phyloP scores from a whole-genome alignment of 768 basidiomycete genomes.

The Pleurotus platypus region DNA sequence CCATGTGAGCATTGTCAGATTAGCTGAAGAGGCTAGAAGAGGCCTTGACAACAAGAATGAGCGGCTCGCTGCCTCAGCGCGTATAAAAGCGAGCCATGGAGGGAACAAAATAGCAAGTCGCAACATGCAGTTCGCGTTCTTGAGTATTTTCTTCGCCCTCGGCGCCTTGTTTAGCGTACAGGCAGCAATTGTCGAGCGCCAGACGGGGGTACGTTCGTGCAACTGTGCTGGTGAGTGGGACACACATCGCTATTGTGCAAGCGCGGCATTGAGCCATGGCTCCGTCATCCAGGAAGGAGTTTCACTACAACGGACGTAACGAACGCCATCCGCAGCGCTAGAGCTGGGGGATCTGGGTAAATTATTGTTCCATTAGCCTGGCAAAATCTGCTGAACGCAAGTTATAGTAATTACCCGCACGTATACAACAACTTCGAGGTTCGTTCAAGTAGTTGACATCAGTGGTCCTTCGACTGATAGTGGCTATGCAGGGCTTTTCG shows the following conservation, averaged over 20 bases:
- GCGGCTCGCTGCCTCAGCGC: too few relatives aligned
- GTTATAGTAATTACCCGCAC: slow-evolving; percentile 21
- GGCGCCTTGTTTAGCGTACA: slow-evolving; percentile 11
- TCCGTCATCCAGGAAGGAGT: slow-evolving; percentile 1
- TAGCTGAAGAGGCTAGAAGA: too few relatives aligned
- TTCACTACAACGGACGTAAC: slow-evolving; percentile 17
- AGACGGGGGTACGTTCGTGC: slow-evolving; percentile 15
- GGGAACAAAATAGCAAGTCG: too few relatives aligned
- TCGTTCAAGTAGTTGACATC: background rate
- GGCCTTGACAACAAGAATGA: too few relatives aligned
- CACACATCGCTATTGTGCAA: background rate
- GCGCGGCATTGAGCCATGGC: background rate
- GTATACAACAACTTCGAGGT: slow-evolving; percentile 23
- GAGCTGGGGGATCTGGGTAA: slow-evolving; percentile 20
- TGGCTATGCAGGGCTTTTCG: slow-evolving; percentile 16
- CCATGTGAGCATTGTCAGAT: too few relatives aligned
- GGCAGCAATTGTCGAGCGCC: slow-evolving; percentile 16
- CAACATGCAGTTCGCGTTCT: background rate
- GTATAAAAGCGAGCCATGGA: too few relatives aligned
- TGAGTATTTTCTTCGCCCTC: background rate
- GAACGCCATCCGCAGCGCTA: slow-evolving; percentile 15
- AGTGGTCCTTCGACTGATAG: too few relatives aligned
- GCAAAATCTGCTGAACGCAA: background rate
- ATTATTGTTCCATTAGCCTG: background rate
- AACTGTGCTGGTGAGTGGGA: slow-evolving; percentile 18